Conservation (phyloP, 2,329 filamentous ascomycete species). For the Akanthomyces lecanii region DNA sequence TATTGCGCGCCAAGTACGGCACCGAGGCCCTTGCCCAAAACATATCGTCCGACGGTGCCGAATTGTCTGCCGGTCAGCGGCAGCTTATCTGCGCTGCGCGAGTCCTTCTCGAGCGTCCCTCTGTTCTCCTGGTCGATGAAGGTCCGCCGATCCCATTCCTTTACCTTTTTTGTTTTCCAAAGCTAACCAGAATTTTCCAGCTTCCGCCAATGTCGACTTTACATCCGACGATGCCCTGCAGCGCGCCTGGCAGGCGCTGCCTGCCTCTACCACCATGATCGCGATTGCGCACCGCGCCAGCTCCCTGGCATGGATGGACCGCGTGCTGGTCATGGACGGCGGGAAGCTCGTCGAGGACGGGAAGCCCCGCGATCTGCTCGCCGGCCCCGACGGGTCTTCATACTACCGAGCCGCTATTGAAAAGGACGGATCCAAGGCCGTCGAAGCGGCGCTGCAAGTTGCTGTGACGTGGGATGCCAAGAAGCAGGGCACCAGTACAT, state of each 20-base stretch:
- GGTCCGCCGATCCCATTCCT: neutral
- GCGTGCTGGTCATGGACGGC: conserved; percentile 12
- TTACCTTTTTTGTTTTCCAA: neutral
- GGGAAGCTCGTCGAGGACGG: conserved; percentile 11
- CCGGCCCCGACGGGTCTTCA: neutral
- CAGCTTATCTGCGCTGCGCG: conserved; percentile 15
- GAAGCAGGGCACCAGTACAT: too few relatives aligned
- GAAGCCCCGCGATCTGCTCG: conserved; percentile 1
- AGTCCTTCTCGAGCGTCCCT: conserved; percentile 1
- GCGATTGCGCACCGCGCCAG: conserved; percentile 11
- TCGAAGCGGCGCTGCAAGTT: neutral
- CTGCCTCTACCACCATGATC: conserved; percentile 3
- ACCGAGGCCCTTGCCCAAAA: neutral
- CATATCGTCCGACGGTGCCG: conserved; percentile 3
- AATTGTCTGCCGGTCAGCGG: conserved; percentile 14
- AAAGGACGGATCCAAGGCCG: neutral
- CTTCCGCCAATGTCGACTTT: conserved; percentile 14
- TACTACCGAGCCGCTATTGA: neutral
- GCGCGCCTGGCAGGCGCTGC: conserved; percentile 13
- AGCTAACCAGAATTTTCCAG: neutral
- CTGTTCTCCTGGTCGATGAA: conserved; percentile 11
- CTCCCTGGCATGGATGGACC: conserved; percentile 16
- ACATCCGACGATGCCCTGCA: conserved; percentile 12
- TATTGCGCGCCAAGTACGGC: neutral
- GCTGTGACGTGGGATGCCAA: neutral